These are phyloP conservation scores for Vitis hybrid DNA, from an alignment of 177 flowering plant genomes.

Conservation along the genomic window DNA sequence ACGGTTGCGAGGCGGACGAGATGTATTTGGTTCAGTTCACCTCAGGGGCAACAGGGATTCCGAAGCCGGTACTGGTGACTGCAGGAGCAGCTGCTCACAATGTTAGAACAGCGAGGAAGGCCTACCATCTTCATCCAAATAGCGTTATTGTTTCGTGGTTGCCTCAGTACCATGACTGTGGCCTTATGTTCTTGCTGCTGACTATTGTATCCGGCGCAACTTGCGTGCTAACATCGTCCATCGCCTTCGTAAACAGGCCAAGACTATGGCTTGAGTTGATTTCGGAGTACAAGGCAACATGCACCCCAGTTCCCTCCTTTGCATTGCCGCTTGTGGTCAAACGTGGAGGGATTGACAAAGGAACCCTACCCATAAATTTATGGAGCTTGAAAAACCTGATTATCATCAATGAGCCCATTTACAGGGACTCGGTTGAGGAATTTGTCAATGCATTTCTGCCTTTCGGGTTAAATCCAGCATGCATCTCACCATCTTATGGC, in stretches of 20 bases:
- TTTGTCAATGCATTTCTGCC: constrained; percentile 39
- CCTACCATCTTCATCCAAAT: constrained; percentile 66
- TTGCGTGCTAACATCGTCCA: constrained; percentile 55
- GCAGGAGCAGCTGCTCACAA: constrained; percentile 77
- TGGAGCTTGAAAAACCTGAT: constrained; percentile 52
- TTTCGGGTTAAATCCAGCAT: constrained; percentile 41
- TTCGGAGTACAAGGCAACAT: constrained; percentile 45
- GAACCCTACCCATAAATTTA: constrained; percentile 27
- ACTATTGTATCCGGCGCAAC: constrained; percentile 66
- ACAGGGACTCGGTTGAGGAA: constrained; percentile 34
- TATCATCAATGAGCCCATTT: constrained; percentile 70
- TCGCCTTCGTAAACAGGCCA: constrained; percentile 44
- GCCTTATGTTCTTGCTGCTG: constrained; percentile 73
- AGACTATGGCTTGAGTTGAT: constrained; percentile 68
- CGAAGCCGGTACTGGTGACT: constrained; percentile 68
- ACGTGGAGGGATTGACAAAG: constrained; percentile 41
- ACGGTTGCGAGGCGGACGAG: constrained; percentile 50
- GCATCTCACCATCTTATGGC: constrained; percentile 71
- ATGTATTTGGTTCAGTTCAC: constrained; percentile 73
- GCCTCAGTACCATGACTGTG: constrained; percentile 84
- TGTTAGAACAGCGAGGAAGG: constrained; percentile 58
- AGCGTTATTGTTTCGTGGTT: constrained; percentile 69
- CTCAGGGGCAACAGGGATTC: constrained; percentile 69
- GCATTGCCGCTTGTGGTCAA: constrained; percentile 60
- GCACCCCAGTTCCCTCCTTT: constrained; percentile 78